phyloP scores from a whole-genome alignment of 441 rosid species.

The Pelargonium australe region DNA sequence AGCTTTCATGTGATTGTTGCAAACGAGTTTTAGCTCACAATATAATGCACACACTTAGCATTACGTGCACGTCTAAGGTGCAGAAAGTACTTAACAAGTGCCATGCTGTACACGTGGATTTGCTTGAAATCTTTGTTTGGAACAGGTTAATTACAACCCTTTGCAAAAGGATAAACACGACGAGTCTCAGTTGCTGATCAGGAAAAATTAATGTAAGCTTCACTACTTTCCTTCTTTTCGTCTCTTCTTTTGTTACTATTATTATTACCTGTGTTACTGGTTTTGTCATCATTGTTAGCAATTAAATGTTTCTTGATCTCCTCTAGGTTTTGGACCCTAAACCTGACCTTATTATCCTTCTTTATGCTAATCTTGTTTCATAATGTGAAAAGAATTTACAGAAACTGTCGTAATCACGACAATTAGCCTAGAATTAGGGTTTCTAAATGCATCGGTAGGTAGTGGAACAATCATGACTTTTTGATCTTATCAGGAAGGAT shows the following conservation, averaged over 20 bases:
- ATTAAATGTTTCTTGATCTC: not conserved
- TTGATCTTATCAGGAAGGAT: not conserved
- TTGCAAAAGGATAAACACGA: no score
- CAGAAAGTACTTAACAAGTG: no score
- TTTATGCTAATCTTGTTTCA: not conserved
- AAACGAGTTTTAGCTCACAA: no score
- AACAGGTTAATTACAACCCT: no score
- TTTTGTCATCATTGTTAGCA: not conserved
- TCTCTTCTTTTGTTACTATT: not conserved
- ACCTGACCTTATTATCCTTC: not conserved
- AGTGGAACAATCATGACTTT: not conserved
- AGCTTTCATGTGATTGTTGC: no score
- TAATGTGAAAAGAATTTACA: not conserved
- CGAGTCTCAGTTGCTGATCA: no score
- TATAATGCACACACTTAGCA: no score
- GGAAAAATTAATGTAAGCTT: no score
- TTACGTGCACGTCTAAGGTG: no score
- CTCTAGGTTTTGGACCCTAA: not conserved
- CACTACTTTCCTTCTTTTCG: no score
- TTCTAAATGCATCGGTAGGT: not conserved
- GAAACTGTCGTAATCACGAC: not conserved
- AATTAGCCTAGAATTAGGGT: not conserved
- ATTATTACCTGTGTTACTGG: not conserved
- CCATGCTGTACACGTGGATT: no score
- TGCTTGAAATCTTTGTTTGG: no score